A percentile compares a stretch with the other conserved stretches of the same genome.
phyloP scores from a whole-genome alignment of 2,329 filamentous ascomycete species.

The Exophiala sp. region DNA sequence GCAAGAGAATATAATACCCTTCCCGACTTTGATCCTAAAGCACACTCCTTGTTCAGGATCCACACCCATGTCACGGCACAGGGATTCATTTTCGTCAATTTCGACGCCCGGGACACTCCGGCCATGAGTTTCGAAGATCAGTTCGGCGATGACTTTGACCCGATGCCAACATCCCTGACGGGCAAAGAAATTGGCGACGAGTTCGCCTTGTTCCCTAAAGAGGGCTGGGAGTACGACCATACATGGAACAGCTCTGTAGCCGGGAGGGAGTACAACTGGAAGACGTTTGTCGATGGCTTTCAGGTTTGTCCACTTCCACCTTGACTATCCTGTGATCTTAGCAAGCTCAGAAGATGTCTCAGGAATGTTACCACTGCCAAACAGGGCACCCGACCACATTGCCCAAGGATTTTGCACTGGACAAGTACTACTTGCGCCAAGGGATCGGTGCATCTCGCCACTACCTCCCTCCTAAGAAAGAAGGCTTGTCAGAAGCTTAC shows the following conservation, averaged over 20 bases:
- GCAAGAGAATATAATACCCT: constrained; percentile 55
- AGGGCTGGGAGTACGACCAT: constrained; percentile 54
- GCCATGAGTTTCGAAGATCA: constrained; percentile 50
- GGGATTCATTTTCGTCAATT: constrained; percentile 53
- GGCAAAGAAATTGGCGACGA: constrained; percentile 29
- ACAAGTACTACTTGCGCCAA: constrained; percentile 23
- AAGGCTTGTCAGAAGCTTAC: constrained; percentile 22
- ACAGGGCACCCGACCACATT: constrained; percentile 24
- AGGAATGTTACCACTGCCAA: constrained; percentile 25
- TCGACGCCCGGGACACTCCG: constrained; percentile 44
- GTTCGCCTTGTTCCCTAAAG: constrained; percentile 44
- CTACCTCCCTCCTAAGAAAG: constrained; percentile 23
- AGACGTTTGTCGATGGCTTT: constrained; percentile 35
- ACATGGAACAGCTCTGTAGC: constrained; percentile 45
- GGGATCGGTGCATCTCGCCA: constrained; percentile 22
- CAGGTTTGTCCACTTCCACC: constrained; percentile 6
- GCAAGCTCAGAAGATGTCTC: background rate
- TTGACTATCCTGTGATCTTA: background rate
- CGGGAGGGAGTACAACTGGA: constrained; percentile 56
- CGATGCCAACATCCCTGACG: constrained; percentile 18
- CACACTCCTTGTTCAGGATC: constrained; percentile 48
- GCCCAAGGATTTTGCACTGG: constrained; percentile 23
- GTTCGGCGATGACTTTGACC: constrained; percentile 47
- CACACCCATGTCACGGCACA: constrained; percentile 23
- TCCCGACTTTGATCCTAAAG: constrained; percentile 52